A percentile compares a stretch with the other conserved stretches of the same genome.
Evolutionary conservation across 805 yeast species (phyloP).

Genomic region (Hanseniaspora osmophila): DNA sequence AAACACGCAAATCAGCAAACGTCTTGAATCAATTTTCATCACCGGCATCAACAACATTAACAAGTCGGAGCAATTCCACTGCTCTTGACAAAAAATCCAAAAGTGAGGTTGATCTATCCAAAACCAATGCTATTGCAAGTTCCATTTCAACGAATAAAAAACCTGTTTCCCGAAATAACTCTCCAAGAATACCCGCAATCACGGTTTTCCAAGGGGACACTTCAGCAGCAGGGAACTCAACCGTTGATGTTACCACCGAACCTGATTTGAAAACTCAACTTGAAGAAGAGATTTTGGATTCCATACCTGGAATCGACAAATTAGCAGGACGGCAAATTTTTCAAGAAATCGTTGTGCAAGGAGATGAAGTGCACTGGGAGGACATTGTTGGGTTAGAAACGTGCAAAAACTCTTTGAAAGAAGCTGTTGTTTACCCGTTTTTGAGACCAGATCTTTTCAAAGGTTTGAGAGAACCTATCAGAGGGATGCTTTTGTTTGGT

Average conservation of each 20-base stretch:
- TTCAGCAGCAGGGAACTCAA: neutral
- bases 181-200: neutral
- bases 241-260: neutral
- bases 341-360: slow-evolving; percentile 76
- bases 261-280: slow-evolving; percentile 8
- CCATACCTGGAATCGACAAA: slow-evolving; percentile 57
- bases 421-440: slow-evolving; percentile 92
- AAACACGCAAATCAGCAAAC: neutral
- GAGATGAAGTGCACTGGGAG: slow-evolving; percentile 88
- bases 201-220: neutral
- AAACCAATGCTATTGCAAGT: no score
- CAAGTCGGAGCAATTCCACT: no score
- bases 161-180: neutral
- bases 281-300: slow-evolving; percentile 20
- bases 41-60: slow-evolving; percentile 2
- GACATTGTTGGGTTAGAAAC: slow-evolving; percentile 84
- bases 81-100: no score
- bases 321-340: slow-evolving; percentile 69
- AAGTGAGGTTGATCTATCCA: no score
- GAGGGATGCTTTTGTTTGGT: slow-evolving; percentile 93
- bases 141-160: no score
- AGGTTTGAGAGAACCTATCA: slow-evolving; percentile 84
- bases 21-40: slow-evolving; percentile 1
- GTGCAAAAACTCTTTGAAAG: slow-evolving; percentile 83
- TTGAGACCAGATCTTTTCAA: slow-evolving; percentile 82